Base-by-base conservation (phyloP, 139 green algal species). In the Diplosphaera chodatii region DNA sequence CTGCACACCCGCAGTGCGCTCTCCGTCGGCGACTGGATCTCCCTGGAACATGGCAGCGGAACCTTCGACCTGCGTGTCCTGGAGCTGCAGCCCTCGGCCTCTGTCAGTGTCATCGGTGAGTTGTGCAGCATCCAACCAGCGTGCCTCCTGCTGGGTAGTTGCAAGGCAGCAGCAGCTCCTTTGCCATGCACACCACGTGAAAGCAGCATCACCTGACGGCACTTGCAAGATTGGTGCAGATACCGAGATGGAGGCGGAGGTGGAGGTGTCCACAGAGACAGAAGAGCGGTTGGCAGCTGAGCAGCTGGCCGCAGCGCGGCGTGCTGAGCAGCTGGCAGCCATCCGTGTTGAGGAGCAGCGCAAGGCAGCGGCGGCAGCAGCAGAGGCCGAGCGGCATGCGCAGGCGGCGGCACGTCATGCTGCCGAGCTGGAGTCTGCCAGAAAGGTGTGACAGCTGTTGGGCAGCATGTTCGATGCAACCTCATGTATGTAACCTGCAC, bases 161-260 rank as follows among this genome's bases (percentile, higher is more conserved):
- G n/a, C n/a, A n/a, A n/a, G n/a, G n/a, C n/a, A n/a, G n/a, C n/a
- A n/a, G n/a, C n/a, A n/a, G n/a, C n/a, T n/a, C n/a, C n/a, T n/a
- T n/a, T n/a, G n/a, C n/a, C n/a, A n/a, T n/a, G n/a, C n/a, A n/a
- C n/a, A n/a, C n/a, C n/a, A n/a, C n/a, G n/a, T n/a, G n/a, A n/a
- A n/a, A n/a, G n/a, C n/a, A n/a, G n/a, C n/a, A n/a, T n/a, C n/a
- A n/a, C n/a, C n/a, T n/a, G n/a, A n/a, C n/a, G n/a, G n/a, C n/a
- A n/a, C n/a, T n/a, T n/a, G n/a, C n/a, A n/a, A n/a, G n/a, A n/a
- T n/a, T 63, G 25, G 25, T 79, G 74, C 69, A 80, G 88, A 96
- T 69, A 89, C 85, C 31, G 91, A 96, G 32, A 64, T 95, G 29
- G 90, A 91, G 31, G 89, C 87, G 27, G 87, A 96, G 34, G 86